phyloP scores from a whole-genome alignment of 345 rosid genomes.

The Rubroshorea leprosula region DNA sequence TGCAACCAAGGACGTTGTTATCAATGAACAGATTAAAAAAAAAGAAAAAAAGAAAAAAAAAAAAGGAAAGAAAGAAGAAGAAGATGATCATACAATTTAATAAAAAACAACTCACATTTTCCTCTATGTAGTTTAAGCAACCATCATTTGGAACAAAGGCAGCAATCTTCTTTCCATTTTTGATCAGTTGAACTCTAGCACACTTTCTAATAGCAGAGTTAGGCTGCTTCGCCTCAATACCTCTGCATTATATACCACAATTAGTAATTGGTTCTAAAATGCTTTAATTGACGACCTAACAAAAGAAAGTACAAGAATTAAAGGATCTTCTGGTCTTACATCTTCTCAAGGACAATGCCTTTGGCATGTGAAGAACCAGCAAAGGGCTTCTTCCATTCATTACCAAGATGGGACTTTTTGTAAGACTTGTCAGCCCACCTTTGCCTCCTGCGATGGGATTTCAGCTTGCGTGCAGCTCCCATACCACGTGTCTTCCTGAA shows the following conservation, averaged over 20 bases:
- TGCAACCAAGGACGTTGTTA: not conserved
- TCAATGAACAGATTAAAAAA: not conserved
- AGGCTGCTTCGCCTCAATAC: not conserved
- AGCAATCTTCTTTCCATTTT: not conserved
- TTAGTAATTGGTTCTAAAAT: not conserved
- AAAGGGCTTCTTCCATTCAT: conserved; percentile 31
- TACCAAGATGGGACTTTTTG: conserved; percentile 36
- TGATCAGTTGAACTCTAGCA: not conserved
- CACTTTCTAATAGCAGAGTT: not conserved
- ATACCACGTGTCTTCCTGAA: conserved; percentile 55
- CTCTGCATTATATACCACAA: not conserved
- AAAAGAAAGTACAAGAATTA: too few relatives aligned
- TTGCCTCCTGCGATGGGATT: conserved; percentile 38
- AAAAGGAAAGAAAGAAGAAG: not conserved
- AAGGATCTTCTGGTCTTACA: too few relatives aligned
- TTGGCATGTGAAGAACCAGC: conserved; percentile 61
- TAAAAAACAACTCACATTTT: conserved; percentile 23
- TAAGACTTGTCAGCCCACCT: conserved; percentile 64
- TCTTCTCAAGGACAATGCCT: conserved; percentile 59
- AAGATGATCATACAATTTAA: too few relatives aligned
- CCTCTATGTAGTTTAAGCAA: conserved; percentile 42
- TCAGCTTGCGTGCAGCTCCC: conserved; percentile 63
- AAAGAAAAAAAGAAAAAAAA: not conserved
- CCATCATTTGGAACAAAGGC: not conserved
- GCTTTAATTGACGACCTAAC: too few relatives aligned